Evolutionary conservation across 805 yeast genomes (phyloP), one percentile per base, ranked within the genome.

Genomic region (Vanderwaltozyma verrucispora): DNA sequence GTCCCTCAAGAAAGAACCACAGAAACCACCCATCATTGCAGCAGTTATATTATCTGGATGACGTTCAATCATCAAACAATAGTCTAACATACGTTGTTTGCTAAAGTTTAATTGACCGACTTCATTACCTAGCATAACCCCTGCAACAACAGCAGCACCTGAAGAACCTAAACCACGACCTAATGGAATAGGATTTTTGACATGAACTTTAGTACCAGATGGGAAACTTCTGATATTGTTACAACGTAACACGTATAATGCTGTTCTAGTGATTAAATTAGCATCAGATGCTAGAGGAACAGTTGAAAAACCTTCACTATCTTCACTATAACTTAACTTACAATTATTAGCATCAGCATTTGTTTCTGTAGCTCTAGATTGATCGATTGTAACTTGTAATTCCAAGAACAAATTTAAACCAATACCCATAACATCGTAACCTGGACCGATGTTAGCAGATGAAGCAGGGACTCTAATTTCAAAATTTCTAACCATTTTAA

Each of bases 31-130:
- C 79, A 88, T 81, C 95, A 92, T 86, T 27, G 98, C 95, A 24
- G 98, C 98, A 11, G 96, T 86, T 53, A 92, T 88, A 61, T 92
- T 92, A 63, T 92, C 98, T 26, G 98, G 98, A 54, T 92, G 98
- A 59, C 97, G 78, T 67, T 92, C 98, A 48, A 92, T 88, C 92
- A 92, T 84, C 50, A 92, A 71, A 60, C 96, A 86, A 67, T 83
- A 92, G 61, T 92, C 98, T 51, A 92, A 68, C 77, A 92, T 72
- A 50, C 97, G 71, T 50, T 75, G 79, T 61, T 82, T 88, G 35
- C 78, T 64, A 42, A 87, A 74, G 1, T 74, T 75, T 26, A 89
- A 66, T 35, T 74, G 68, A 28, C 92, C 96, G 25, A 88, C 69
- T 46, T 80, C 89, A 55, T 84, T 84, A 33, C 94, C 98, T 31